Evolutionary conservation across 2,329 filamentous ascomycete genomes (phyloP), one percentile per base, ranked within the genome.

Genomic region (Colletotrichum orbiculare): DNA sequence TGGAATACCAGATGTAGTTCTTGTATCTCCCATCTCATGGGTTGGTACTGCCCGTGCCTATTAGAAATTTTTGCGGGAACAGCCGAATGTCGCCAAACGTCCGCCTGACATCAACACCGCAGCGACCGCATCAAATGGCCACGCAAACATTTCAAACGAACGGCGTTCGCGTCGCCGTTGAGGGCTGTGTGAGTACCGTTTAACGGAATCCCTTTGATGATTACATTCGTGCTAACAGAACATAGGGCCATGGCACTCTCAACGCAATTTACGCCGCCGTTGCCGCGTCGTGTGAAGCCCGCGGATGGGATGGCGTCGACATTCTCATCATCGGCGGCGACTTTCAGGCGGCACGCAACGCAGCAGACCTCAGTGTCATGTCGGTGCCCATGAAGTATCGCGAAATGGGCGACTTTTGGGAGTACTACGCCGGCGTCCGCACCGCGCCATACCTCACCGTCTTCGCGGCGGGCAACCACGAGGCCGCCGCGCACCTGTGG

Each of bases 381-480:
- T 91, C 94, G 5, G 94, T 96, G 72, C 95, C 96, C 0, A 80
- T 85, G 66, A 98, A 97, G 77, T 99, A 94, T 78, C 92, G 93
- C 68, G 82, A 87, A 47, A 89, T 99, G 72, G 93, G 93, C 41
- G 96, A 99, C 76, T 99, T 98, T 72, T 92, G 95, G 72, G 89
- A 93, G 68, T 99, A 98, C 82, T 99, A 99, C 77, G 91, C 89
- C 56, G 96, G 96, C 50, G 77, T 81, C 15, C 87, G 88, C 60
- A 86, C 77, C 47, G 96, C 96, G 1, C 96, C 96, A 0, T 97
- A 94, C 74, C 84, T 97, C 49, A 99, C 96, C 13, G 82, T 98
- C 48, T 98, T 98, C 78, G 89, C 97, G 54, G 94, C 90, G 47
- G 96, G 96, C 2, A 99, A 99, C 74, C 96, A 99, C 73, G 96